Percentiles rank a stretch among this genome's conserved stretches.
Evolutionary conservation across 129 eudicot species (phyloP).

Genomic region (Tanacetum coccineum): DNA sequence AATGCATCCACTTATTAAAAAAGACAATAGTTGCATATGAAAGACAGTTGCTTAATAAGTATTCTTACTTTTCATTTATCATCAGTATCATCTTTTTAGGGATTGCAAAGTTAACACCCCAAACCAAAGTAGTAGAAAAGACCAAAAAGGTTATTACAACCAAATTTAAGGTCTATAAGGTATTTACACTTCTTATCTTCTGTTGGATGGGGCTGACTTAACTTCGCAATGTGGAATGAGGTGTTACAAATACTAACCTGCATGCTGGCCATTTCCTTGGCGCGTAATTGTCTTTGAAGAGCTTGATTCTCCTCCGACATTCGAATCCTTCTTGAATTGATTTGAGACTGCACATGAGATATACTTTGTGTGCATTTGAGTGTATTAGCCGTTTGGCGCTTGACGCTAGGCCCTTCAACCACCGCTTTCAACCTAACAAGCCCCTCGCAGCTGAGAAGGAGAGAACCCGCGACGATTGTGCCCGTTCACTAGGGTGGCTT

Average conservation of each 20-base stretch:
- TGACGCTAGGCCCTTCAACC: conserved; percentile 66
- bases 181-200: too few species aligned
- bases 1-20: not conserved
- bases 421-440: conserved; percentile 72
- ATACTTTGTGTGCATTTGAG: conserved; percentile 68
- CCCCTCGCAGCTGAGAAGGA: too few species aligned
- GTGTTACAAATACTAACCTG: conserved; percentile 39
- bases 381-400: conserved; percentile 74
- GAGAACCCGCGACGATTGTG: too few species aligned
- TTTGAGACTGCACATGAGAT: conserved; percentile 75
- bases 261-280: conserved; percentile 60
- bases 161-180: too few species aligned
- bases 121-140: too few species aligned
- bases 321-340: conserved; percentile 60
- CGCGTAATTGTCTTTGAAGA: conserved; percentile 68
- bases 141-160: too few species aligned
- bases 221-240: too few species aligned
- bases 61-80: not conserved
- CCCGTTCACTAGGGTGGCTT: too few species aligned
- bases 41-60: not conserved
- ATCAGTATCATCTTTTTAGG: too few species aligned
- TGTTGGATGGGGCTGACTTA: too few species aligned
- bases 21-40: not conserved
- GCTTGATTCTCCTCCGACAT: conserved; percentile 86
- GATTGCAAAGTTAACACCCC: too few species aligned